A percentile compares a stretch with the other conserved stretches of the same genome.
These are phyloP conservation scores for Auriscalpium orientale DNA, from an alignment of 768 basidiomycete genomes.

Conservation along the genomic window DNA sequence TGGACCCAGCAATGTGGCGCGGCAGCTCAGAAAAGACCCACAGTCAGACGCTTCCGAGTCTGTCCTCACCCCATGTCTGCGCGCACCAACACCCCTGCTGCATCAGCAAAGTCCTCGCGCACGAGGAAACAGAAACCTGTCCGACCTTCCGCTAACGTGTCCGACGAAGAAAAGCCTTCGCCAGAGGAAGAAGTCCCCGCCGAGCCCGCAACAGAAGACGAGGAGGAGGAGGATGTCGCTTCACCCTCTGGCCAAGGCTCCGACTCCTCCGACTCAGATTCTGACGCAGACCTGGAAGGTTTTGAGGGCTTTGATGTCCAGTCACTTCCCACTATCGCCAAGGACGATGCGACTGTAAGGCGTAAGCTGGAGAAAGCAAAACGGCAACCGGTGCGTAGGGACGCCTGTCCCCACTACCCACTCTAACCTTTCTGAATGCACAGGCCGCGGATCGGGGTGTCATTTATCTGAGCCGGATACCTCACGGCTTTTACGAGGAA, in stretches of 20 bases:
- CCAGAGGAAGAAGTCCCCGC: conserved; percentile 22
- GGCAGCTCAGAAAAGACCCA: too few species aligned
- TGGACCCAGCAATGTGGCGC: too few species aligned
- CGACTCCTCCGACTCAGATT: conserved; percentile 70
- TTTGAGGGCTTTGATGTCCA: conserved; percentile 56
- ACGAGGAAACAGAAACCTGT: background rate
- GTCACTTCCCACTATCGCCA: conserved; percentile 79
- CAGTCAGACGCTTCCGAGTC: too few species aligned
- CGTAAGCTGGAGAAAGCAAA: conserved; percentile 44
- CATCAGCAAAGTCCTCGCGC: background rate
- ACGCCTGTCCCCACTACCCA: background rate
- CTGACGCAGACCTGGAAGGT: conserved; percentile 40
- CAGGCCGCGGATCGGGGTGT: conserved; percentile 73
- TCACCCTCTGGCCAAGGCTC: conserved; percentile 63
- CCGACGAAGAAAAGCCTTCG: background rate
- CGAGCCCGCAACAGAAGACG: conserved; percentile 22
- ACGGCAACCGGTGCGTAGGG: conserved; percentile 52
- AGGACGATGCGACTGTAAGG: conserved; percentile 78
- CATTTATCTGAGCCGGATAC: conserved; percentile 82
- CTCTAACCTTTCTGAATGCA: background rate
- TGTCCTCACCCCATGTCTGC: too few species aligned
- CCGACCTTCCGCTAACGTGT: background rate
- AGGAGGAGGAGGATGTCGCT: conserved; percentile 49
- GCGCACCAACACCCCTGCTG: too few species aligned
- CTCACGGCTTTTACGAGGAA: conserved; percentile 97